Conservation (phyloP, 345 rosid genomes). For the Garcia nutans region DNA sequence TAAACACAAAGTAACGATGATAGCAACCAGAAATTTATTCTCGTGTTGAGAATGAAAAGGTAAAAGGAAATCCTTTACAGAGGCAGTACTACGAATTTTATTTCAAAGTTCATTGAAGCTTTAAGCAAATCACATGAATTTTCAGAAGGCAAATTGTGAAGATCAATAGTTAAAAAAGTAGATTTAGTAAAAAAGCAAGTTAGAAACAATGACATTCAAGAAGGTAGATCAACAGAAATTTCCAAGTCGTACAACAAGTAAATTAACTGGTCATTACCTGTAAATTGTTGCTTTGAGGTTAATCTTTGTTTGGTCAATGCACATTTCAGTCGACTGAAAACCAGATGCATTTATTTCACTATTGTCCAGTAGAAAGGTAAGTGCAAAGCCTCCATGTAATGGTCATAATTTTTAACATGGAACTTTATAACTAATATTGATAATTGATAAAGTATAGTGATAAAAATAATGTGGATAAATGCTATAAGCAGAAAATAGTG, state of each 20-base stretch:
- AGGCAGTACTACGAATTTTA: too few species aligned
- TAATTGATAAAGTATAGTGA: too few species aligned
- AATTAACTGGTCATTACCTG: constrained; percentile 37
- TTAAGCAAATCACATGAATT: neutral
- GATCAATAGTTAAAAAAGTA: neutral
- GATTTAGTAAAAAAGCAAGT: too few species aligned
- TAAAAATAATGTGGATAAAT: too few species aligned
- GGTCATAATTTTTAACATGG: too few species aligned
- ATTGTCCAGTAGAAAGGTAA: constrained; percentile 47
- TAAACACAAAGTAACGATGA: neutral
- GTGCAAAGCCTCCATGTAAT: constrained; percentile 75
- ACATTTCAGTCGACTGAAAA: constrained; percentile 25
- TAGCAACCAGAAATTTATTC: neutral
- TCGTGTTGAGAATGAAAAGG: neutral
- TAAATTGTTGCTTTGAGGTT: constrained; percentile 59
- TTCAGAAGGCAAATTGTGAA: neutral
- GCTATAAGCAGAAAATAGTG: too few species aligned
- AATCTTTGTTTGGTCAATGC: constrained; percentile 50
- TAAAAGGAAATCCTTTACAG: neutral
- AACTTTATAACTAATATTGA: too few species aligned
- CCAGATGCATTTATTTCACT: constrained; percentile 19
- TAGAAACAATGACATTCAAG: neutral
- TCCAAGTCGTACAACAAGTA: too few species aligned
- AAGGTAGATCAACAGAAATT: neutral
- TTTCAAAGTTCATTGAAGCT: neutral